These are phyloP conservation scores for Cutaneotrichosporon sp. DNA, from an alignment of 1,284 basidiomycete species.

Conservation along the genomic window DNA sequence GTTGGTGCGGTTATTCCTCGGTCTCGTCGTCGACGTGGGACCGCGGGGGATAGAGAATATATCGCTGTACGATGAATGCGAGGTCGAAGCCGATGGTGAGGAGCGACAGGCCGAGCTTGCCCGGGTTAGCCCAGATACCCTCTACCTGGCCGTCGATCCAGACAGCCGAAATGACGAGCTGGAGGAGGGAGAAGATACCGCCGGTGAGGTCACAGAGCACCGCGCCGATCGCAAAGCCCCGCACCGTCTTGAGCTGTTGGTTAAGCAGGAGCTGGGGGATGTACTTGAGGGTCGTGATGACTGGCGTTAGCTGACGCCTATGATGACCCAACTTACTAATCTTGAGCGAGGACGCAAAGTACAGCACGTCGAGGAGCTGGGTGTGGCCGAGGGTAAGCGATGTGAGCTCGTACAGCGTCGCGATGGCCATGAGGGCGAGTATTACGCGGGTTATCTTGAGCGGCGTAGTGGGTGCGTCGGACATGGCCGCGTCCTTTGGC, in stretches of 20 bases:
- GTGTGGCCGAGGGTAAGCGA: conserved; percentile 27
- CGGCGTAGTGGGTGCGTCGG: conserved; percentile 19
- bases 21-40: background rate
- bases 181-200: conserved; percentile 40
- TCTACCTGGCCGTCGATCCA: conserved; percentile 38
- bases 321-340: conserved; percentile 9
- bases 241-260: conserved; percentile 32
- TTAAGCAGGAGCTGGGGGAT: conserved; percentile 46
- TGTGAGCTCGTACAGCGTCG: conserved; percentile 18
- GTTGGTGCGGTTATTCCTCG: background rate
- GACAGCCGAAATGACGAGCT: conserved; percentile 43
- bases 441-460: conserved; percentile 23
- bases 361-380: conserved; percentile 44
- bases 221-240: conserved; percentile 40
- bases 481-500: background rate
- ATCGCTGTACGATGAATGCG: conserved; percentile 10
- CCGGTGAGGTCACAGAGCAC: conserved; percentile 44
- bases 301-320: background rate
- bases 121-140: conserved; percentile 46
- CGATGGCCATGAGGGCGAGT: conserved; percentile 24
- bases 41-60: conserved; percentile 6
- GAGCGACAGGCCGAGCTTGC: conserved; percentile 41
- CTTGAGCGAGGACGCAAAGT: conserved; percentile 42
- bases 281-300: conserved; percentile 43
- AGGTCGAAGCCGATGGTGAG: conserved; percentile 27